These are phyloP conservation scores for Arabidopsis suecica DNA, from an alignment of 345 rosid genomes.

Conservation along the genomic window DNA sequence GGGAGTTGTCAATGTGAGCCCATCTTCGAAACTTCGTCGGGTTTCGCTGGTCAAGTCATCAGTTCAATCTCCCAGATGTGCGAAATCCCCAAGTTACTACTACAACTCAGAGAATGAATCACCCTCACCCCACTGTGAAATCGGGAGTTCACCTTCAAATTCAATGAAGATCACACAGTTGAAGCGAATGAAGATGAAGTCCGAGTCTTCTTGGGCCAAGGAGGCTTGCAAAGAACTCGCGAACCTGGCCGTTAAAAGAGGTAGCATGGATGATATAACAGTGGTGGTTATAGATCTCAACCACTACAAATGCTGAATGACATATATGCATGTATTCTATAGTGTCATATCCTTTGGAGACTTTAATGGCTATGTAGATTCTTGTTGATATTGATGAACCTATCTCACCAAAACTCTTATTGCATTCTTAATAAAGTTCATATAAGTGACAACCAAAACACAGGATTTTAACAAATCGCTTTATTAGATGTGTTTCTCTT, in stretches of 20 bases:
- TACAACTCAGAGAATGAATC: constrained; percentile 49
- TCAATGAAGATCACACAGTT: constrained; percentile 54
- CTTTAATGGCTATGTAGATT: constrained; percentile 12
- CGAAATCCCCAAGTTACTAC: constrained; percentile 30
- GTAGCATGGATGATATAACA: constrained; percentile 79
- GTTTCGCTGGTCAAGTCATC: constrained; percentile 59
- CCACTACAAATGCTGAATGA: constrained; percentile 51
- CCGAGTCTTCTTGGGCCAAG: constrained; percentile 45
- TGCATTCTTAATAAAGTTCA: background rate
- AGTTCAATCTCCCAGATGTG: constrained; percentile 48
- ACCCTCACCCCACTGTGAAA: constrained; percentile 42
- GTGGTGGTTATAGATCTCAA: constrained; percentile 70
- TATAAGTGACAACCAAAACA: background rate
- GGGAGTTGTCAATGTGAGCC: constrained; percentile 63
- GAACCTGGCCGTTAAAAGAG: constrained; percentile 65
- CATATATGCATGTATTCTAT: constrained; percentile 10
- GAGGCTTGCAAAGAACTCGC: constrained; percentile 76
- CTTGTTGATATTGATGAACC: constrained; percentile 27
- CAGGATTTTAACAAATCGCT: background rate
- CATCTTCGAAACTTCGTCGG: constrained; percentile 65
- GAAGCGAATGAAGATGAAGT: constrained; percentile 51
- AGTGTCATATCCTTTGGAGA: constrained; percentile 10
- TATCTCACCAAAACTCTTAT: constrained; percentile 23
- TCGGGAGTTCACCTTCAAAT: constrained; percentile 63
- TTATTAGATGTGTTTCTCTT: background rate